Evolutionary conservation across 2,329 filamentous ascomycete genomes (phyloP).

Genomic region (Tolypocladium tropicale): DNA sequence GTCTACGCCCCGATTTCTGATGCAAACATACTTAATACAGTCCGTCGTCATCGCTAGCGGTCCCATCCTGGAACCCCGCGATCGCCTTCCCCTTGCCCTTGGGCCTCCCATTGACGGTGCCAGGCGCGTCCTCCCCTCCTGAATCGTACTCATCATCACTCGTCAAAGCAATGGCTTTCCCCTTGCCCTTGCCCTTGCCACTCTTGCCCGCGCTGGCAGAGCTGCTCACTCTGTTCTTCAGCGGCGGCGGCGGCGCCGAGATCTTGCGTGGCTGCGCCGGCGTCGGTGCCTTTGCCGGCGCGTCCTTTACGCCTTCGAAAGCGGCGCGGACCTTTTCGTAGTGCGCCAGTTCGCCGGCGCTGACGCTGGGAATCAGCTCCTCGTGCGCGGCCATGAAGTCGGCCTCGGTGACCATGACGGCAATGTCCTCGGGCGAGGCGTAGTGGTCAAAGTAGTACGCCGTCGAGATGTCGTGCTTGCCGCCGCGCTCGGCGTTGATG

Average conservation of each 20-base stretch:
- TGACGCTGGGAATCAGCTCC: slow-evolving; percentile 90
- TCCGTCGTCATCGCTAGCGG: slow-evolving; percentile 46
- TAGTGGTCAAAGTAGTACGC: slow-evolving; percentile 95
- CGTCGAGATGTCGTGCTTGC: slow-evolving; percentile 53
- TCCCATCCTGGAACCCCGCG: slow-evolving; percentile 40
- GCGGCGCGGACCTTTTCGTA: slow-evolving; percentile 74
- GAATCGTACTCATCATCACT: slow-evolving; percentile 23
- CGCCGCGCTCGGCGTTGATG: slow-evolving; percentile 43
- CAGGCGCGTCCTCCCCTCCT: slow-evolving; percentile 20
- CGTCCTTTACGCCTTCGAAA: slow-evolving; percentile 56
- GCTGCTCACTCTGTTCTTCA: slow-evolving; percentile 5
- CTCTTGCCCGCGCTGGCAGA: slow-evolving; percentile 27
- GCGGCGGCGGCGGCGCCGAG: slow-evolving; percentile 17
- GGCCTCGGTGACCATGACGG: slow-evolving; percentile 78
- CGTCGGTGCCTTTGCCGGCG: no score
- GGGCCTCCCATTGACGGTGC: slow-evolving; percentile 19
- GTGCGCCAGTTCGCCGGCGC: slow-evolving; percentile 80
- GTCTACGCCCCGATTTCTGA: not conserved
- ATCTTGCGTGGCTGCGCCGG: slow-evolving; percentile 12
- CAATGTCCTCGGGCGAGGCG: slow-evolving; percentile 70
- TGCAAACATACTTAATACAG: slow-evolving; percentile 33
- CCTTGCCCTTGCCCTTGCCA: slow-evolving; percentile 20
- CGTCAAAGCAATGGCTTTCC: slow-evolving; percentile 21
- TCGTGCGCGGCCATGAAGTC: slow-evolving; percentile 75
- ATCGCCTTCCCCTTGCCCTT: slow-evolving; percentile 49